phyloP scores from a whole-genome alignment of 1,284 basidiomycete species.

The Rhizoctonia solani region DNA sequence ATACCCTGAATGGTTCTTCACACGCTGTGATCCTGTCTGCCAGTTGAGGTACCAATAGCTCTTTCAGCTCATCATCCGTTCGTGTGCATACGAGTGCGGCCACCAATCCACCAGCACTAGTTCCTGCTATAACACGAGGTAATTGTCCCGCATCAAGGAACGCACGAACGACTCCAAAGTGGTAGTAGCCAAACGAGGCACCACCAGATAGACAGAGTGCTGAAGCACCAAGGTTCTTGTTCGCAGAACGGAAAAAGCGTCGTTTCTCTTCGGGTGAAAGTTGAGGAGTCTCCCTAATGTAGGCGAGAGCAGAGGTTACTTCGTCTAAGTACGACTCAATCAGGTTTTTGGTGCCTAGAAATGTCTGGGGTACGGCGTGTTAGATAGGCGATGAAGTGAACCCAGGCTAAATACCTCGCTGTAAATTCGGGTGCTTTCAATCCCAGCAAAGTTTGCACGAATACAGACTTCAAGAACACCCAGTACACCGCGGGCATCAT shows the following conservation, averaged over 20 bases:
- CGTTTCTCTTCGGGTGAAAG: constrained; percentile 88
- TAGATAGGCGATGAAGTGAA: constrained; percentile 10
- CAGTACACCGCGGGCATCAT: constrained; percentile 82
- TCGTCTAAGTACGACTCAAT: constrained; percentile 88
- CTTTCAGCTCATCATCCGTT: constrained; percentile 85
- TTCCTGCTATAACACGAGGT: constrained; percentile 83
- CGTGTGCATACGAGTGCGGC: constrained; percentile 87
- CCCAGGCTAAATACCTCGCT: constrained; percentile 66
- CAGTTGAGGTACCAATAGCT: constrained; percentile 76
- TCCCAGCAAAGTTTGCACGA: constrained; percentile 92
- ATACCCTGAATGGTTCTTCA: constrained; percentile 78
- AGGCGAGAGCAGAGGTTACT: constrained; percentile 72
- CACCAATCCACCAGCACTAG: constrained; percentile 89
- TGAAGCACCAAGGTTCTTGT: constrained; percentile 86
- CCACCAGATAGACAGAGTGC: constrained; percentile 95
- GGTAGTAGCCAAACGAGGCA: constrained; percentile 93
- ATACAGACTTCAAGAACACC: constrained; percentile 93
- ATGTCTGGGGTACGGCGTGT: constrained; percentile 63
- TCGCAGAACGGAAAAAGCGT: constrained; percentile 87
- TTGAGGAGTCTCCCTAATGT: constrained; percentile 71
- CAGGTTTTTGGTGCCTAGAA: constrained; percentile 83
- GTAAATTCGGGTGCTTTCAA: constrained; percentile 88
- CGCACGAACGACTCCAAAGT: constrained; percentile 90
- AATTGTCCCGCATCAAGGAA: constrained; percentile 87
- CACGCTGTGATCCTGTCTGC: constrained; percentile 91